These are phyloP conservation scores for Ceratocystis destructans DNA, from an alignment of 2,329 filamentous ascomycete genomes.

Conservation along the genomic window DNA sequence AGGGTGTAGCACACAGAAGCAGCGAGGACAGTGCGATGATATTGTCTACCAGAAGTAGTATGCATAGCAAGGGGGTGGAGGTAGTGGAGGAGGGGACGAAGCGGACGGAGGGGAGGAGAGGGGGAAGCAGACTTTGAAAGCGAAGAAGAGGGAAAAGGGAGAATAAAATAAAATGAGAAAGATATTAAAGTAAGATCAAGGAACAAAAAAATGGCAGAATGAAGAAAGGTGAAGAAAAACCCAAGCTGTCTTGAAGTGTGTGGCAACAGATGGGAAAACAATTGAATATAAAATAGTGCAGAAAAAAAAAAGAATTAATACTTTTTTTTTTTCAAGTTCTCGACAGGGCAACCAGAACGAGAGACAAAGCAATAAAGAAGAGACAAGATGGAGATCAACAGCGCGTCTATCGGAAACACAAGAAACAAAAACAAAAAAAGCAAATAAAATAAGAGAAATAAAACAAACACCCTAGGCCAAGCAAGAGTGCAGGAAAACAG, in stretches of 20 bases:
- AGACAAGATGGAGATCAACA: not conserved
- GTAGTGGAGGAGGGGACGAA: not conserved
- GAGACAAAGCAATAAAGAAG: not conserved
- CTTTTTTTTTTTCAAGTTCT: not conserved
- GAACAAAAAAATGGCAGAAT: not conserved
- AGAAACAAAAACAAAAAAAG: too few species aligned
- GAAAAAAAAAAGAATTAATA: not conserved
- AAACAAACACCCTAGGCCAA: not conserved
- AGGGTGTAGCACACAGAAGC: constrained; percentile 59
- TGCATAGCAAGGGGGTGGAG: constrained; percentile 9
- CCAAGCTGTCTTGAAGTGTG: not conserved
- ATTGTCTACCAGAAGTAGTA: constrained; percentile 14
- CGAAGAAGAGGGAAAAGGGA: not conserved
- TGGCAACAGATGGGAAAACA: not conserved
- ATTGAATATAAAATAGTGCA: not conserved
- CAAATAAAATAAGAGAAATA: too few species aligned
- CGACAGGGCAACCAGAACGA: not conserved
- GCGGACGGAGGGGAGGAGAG: not conserved
- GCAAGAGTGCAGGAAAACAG: not conserved
- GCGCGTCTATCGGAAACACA: too few species aligned
- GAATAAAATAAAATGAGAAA: constrained; percentile 6
- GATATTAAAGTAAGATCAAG: constrained; percentile 2
- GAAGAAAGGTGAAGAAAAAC: not conserved
- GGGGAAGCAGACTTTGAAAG: not conserved
- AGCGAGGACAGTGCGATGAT: constrained; percentile 48